Conservation (phyloP, 495 filamentous ascomycete genomes). For the Podospora didyma region DNA sequence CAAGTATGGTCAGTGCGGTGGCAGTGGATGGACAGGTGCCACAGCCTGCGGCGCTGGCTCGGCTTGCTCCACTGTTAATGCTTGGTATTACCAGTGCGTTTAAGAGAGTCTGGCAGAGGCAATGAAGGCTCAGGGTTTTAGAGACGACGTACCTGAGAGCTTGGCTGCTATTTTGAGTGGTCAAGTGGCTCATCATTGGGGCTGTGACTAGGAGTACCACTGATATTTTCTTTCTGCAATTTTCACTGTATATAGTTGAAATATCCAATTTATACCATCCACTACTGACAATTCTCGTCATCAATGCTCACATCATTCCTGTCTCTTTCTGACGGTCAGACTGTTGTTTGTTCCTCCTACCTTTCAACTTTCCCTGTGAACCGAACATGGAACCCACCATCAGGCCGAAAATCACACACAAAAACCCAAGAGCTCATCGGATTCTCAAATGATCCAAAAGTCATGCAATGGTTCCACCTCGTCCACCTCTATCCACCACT, state of each 20-base stretch:
- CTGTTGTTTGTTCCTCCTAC: too few relatives aligned
- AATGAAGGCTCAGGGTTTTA: background rate
- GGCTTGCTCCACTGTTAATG: conserved; percentile 45
- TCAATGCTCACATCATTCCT: too few relatives aligned
- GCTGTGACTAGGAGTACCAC: background rate
- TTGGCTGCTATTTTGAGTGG: background rate
- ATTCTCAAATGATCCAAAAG: too few relatives aligned
- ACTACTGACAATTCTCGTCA: too few relatives aligned
- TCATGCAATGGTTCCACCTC: too few relatives aligned
- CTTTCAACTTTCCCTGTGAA: too few relatives aligned
- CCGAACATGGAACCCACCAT: too few relatives aligned
- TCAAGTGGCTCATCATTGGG: background rate
- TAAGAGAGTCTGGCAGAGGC: background rate
- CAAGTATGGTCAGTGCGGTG: conserved; percentile 53
- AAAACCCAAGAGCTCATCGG: too few relatives aligned
- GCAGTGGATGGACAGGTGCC: conserved; percentile 43
- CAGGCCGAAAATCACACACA: too few relatives aligned
- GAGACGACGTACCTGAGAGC: background rate
- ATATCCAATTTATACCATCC: background rate
- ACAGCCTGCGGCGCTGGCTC: conserved; percentile 40
- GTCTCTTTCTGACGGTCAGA: too few relatives aligned
- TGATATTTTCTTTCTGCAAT: background rate
- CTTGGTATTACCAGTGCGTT: conserved; percentile 51
- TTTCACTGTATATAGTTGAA: background rate
- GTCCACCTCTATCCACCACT: too few relatives aligned